Percentiles rank a stretch among this genome's conserved stretches.
phyloP scores from a whole-genome alignment of 116 monocot species.

The Dioscorea cayenensis region DNA sequence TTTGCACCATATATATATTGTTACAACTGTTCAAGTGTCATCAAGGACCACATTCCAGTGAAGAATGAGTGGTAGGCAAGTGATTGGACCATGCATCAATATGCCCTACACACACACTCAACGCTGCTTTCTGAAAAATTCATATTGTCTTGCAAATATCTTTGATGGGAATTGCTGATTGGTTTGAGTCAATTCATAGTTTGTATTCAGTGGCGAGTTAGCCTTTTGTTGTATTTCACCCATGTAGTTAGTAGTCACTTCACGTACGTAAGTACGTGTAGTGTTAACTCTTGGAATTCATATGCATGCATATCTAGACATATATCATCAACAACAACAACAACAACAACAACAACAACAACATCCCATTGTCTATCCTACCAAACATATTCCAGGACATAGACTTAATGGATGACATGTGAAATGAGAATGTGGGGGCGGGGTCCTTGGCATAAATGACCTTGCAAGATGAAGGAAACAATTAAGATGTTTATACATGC shows the following conservation, averaged over 20 bases:
- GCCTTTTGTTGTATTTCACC: too few relatives aligned
- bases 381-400: background rate
- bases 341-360: too few relatives aligned
- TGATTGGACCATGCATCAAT: background rate
- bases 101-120: background rate
- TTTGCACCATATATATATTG: background rate
- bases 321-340: too few relatives aligned
- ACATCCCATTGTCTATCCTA: background rate
- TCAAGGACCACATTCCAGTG: slow-evolving; percentile 1
- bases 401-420: background rate
- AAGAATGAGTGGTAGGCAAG: background rate
- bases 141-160: background rate
- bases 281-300: too few relatives aligned
- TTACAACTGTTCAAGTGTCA: background rate
- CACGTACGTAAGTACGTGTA: too few relatives aligned
- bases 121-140: background rate
- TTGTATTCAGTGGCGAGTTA: too few relatives aligned
- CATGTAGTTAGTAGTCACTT: too few relatives aligned
- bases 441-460: background rate
- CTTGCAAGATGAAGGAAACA: background rate
- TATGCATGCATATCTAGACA: too few relatives aligned
- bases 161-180: background rate
- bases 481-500: background rate
- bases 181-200: background rate
- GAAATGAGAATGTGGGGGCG: background rate